Conservation (phyloP, 345 rosid species). For the Eucalyptus erythrocorys region DNA sequence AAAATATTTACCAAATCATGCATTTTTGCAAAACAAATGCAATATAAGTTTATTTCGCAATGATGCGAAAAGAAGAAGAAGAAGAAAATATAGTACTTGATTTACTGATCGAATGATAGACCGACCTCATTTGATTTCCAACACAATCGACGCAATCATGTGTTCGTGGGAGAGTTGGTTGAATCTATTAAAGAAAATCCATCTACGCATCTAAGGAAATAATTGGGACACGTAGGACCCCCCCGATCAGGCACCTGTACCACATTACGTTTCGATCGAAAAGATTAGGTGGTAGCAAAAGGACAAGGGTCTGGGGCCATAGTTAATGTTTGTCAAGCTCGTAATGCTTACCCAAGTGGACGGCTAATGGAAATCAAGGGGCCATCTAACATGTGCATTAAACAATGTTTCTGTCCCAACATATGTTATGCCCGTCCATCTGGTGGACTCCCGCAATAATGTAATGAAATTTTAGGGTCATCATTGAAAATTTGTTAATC, state of each 20-base stretch:
- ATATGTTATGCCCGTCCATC: background rate
- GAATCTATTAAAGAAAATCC: background rate
- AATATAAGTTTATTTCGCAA: accelerated
- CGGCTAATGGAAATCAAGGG: background rate
- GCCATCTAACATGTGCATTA: background rate
- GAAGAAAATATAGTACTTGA: background rate
- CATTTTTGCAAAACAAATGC: too few relatives aligned
- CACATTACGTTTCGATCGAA: background rate
- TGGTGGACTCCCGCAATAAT: background rate
- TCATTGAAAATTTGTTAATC: background rate
- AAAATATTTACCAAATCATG: too few relatives aligned
- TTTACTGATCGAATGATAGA: background rate
- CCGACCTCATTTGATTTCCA: background rate
- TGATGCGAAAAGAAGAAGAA: accelerated
- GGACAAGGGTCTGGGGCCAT: background rate
- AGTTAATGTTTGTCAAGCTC: background rate
- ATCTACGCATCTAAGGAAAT: background rate
- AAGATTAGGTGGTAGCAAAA: background rate
- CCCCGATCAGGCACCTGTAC: background rate
- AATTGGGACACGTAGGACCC: background rate
- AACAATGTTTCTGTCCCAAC: background rate
- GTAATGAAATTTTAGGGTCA: background rate
- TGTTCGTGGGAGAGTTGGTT: background rate
- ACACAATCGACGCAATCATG: background rate
- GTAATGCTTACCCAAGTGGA: background rate